Evolutionary conservation across 2,329 filamentous ascomycete genomes (phyloP), one percentile per base, ranked within the genome.

Genomic region (Orbilia brochopaga): DNA sequence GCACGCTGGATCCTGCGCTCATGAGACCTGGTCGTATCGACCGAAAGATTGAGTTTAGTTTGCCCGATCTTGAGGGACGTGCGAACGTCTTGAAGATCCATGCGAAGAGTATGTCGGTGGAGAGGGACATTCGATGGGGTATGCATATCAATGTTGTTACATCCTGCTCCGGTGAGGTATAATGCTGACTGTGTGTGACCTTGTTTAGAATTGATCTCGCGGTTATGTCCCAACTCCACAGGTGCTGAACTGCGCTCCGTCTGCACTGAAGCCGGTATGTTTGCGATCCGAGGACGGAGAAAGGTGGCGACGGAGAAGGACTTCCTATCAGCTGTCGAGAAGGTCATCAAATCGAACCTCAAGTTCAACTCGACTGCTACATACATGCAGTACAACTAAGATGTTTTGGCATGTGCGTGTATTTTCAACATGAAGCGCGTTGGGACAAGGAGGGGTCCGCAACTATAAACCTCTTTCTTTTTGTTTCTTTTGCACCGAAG

Each of bases 301-400:
- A 99, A 99, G 90, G 91, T 99, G 15, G 94, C 94, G 0, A 93
- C 92, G 0, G 94, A 99, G 85, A 97, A 99, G 86, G 94, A 99
- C 82, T 99, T 99, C 82, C 82, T 99, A 77, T 92, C 91, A 66
- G 93, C 94, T 1, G 94, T 99, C 73, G 94, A 99, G 84, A 99
- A 99, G 87, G 94, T 99, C 74, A 97, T 97, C 83, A 96, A 97
- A 86, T 92, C 90, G 77, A 97, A 97, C 81, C 84, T 96, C 80
- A 99, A 99, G 87, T 99, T 99, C 85, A 97, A 97, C 86, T 95
- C 90, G 67, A 99, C 94, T 69, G 93, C 94, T 55, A 92, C 90
- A 74, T 99, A 99, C 83, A 94, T 94, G 86, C 94, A 97, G 83
- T 99, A 99, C 85, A 99, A 99, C 46, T 73, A 63, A 56, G 30